Evolutionary conservation across 352 stramenopile genomes (phyloP).

Genomic region (Phytophthora niederhauseri): DNA sequence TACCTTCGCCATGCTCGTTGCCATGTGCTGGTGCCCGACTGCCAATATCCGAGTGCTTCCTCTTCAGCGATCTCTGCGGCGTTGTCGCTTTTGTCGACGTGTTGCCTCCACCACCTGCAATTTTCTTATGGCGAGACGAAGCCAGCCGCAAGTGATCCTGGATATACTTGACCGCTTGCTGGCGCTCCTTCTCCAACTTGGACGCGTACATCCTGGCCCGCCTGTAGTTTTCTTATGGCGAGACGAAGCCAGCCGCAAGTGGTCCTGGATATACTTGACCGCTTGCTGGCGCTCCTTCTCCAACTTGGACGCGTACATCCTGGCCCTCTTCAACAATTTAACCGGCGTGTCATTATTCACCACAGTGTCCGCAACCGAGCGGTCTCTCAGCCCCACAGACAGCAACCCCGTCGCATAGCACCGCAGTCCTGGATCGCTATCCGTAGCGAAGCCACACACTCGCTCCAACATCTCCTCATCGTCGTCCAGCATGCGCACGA

Average conservation of each 20-base stretch:
- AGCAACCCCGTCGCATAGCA: constrained; percentile 83
- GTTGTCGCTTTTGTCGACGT: constrained; percentile 23
- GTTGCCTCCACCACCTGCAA: constrained; percentile 13
- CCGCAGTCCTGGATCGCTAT: constrained; percentile 57
- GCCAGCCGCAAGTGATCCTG: constrained; percentile 60
- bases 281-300: constrained; percentile 70
- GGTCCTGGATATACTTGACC: constrained; percentile 82
- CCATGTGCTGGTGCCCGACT: constrained; percentile 24
- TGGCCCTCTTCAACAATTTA: constrained; percentile 73
- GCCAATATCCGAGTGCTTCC: constrained; percentile 50
- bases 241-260: constrained; percentile 42
- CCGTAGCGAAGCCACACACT: constrained; percentile 71
- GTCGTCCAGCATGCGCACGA: constrained; percentile 69
- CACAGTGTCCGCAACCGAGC: constrained; percentile 79
- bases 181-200: constrained; percentile 73
- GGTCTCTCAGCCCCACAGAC: constrained; percentile 77
- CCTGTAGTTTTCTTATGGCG: constrained; percentile 44
- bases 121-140: constrained; percentile 43
- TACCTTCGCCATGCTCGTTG: constrained; percentile 28
- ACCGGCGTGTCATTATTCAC: constrained; percentile 82
- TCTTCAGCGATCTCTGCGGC: constrained; percentile 43
- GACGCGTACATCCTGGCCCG: constrained; percentile 77
- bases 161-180: constrained; percentile 81
- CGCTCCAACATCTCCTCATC: constrained; percentile 83
- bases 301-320: constrained; percentile 80